Conservation (phyloP, 2,329 filamentous ascomycete genomes). For the Akanthomyces dipterigenus region DNA sequence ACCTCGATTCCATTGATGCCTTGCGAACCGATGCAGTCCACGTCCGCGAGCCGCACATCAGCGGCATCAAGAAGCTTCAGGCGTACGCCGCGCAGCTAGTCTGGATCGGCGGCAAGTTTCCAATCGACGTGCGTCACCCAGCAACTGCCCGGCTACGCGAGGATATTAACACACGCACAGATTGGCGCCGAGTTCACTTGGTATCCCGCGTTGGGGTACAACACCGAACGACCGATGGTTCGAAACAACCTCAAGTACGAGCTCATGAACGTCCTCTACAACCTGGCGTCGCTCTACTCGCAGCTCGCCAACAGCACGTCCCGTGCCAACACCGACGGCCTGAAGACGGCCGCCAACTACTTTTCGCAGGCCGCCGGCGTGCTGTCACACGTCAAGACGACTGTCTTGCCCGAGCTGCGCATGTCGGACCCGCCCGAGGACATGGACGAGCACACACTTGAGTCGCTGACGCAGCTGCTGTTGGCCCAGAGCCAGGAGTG, state of each 20-base stretch:
- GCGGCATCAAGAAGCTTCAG: slow-evolving; percentile 81
- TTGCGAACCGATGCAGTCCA: slow-evolving; percentile 82
- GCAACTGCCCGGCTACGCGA: background rate
- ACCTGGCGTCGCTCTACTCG: slow-evolving; percentile 87
- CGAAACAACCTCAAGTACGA: slow-evolving; percentile 70
- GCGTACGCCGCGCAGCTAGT: slow-evolving; percentile 87
- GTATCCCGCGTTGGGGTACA: slow-evolving; percentile 91
- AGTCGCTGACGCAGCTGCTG: slow-evolving; percentile 74
- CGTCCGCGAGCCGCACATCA: slow-evolving; percentile 79
- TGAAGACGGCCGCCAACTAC: slow-evolving; percentile 84
- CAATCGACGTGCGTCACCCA: slow-evolving; percentile 64
- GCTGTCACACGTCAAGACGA: slow-evolving; percentile 67
- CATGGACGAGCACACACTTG: slow-evolving; percentile 84
- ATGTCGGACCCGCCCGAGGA: slow-evolving; percentile 81
- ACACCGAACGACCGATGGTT: slow-evolving; percentile 64
- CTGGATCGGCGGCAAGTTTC: slow-evolving; percentile 93
- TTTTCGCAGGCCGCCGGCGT: slow-evolving; percentile 85
- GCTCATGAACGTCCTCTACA: slow-evolving; percentile 87
- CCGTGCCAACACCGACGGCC: slow-evolving; percentile 68
- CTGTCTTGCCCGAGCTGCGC: slow-evolving; percentile 75
- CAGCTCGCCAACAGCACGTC: slow-evolving; percentile 81
- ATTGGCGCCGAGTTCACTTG: slow-evolving; percentile 93
- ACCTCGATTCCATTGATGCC: slow-evolving; percentile 76
- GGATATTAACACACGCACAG: slow-evolving; percentile 35
- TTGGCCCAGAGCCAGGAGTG: slow-evolving; percentile 94